Base-by-base conservation (phyloP, 1,139 yeast genomes). In the Debaryomyces udenii region DNA sequence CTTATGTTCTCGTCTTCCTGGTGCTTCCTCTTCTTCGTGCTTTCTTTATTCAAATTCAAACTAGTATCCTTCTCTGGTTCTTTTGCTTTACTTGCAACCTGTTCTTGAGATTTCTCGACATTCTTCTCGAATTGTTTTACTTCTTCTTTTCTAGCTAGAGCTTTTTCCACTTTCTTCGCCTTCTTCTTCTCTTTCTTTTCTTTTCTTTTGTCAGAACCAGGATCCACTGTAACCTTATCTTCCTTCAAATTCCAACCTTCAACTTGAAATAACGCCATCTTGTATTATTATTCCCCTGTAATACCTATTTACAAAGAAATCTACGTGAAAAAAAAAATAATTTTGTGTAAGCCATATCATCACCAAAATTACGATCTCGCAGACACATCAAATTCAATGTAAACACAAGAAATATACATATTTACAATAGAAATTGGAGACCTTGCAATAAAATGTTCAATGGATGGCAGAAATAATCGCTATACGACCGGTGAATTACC, bases 161-260 rank as follows among this genome's bases (percentile, higher is more conserved):
- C 49, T 27, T 44, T 33, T 22, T 48, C 50, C n/a, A 32, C 33
- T 15, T 40, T 38, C 42, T 45, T 50, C 16, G 48, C 46, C 41
- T 56, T 52, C 48, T 63, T 61, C 47, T 62, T 61, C 35, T 60
- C 62, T 41, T 60, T 64, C 47, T 59, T 61, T 47, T 58, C 62
- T 49, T 62, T 64, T 47, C 62, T 65, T 48, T 67, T 66, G 15
- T 59, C 53, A 2, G 56, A 55, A 6, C 60, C 61, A 9, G 68
- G 70, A 13, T 78, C 80, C 31, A 68, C 58, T 1, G 74, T 80
- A 14, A 85, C 76, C 48, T 74, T 70, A 33, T 73, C 67, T 44
- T 71, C 65, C 50, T 83, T 80, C 45, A 88, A 62, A 48, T 83
- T 75, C 96, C 96, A 88, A 14, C 95, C 96, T 36, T 82, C 86